Percentiles rank a stretch among this genome's conserved stretches.
phyloP scores from a whole-genome alignment of 208 protist genomes.

The Leishmania amazonensis region DNA sequence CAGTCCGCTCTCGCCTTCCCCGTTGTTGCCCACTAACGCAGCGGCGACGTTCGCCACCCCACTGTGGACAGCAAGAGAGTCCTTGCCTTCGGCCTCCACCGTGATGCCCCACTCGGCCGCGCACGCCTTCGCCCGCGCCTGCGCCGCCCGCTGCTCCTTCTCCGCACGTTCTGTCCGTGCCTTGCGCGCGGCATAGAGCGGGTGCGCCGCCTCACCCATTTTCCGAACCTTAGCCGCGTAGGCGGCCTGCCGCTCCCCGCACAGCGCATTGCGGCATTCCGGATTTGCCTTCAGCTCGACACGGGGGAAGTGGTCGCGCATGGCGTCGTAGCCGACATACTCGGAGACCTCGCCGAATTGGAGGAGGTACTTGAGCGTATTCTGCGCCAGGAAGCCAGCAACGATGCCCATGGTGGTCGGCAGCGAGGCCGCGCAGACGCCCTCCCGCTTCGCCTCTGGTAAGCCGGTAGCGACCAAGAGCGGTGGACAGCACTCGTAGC shows the following conservation, averaged over 20 bases:
- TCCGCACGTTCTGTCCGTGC: conserved; percentile 47
- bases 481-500: conserved; percentile 94
- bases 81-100: conserved; percentile 48
- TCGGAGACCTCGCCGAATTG: conserved; percentile 93
- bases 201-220: conserved; percentile 55
- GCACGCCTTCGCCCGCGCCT: conserved; percentile 49
- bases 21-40: not conserved
- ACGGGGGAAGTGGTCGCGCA: conserved; percentile 95
- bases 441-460: conserved; percentile 94
- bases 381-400: conserved; percentile 96
- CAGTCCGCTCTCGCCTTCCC: conserved; percentile 18
- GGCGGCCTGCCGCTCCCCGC: conserved; percentile 70
- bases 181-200: conserved; percentile 51
- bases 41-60: not conserved
- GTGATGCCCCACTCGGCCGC: conserved; percentile 86
- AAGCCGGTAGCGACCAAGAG: conserved; percentile 93
- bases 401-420: conserved; percentile 98
- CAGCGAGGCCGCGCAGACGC: conserved; percentile 97
- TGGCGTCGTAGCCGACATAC: conserved; percentile 96
- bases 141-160: conserved; percentile 38
- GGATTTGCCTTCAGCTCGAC: conserved; percentile 93
- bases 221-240: conserved; percentile 46
- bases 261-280: conserved; percentile 80
- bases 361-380: conserved; percentile 95
- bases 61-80: conserved; percentile 24